A percentile compares a stretch with the other conserved stretches of the same genome.
Conservation (phyloP, 1,284 basidiomycete species). For the Xanthoconium separans region DNA sequence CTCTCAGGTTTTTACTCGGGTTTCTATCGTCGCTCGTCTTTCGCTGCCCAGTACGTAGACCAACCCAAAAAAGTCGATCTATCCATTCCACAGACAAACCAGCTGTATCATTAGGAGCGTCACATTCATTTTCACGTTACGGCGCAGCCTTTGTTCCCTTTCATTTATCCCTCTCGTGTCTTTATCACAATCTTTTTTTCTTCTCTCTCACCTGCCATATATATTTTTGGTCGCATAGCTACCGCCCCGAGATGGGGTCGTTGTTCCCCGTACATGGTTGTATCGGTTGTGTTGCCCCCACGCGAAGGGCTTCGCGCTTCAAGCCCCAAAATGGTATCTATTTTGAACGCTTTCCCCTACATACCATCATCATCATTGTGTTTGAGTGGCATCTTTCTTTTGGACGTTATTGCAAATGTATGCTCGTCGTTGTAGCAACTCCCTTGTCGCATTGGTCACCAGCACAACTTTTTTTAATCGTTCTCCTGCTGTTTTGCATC, state of each 20-base stretch:
- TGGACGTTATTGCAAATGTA: no score
- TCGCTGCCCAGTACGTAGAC: constrained; percentile 19
- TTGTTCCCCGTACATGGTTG: constrained; percentile 15
- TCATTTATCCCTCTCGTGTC: background rate
- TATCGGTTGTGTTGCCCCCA: constrained; percentile 24
- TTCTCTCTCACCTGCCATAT: constrained; percentile 27
- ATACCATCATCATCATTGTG: no score
- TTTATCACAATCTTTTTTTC: background rate
- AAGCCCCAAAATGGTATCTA: constrained; percentile 39
- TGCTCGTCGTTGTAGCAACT: no score
- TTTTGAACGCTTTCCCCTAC: background rate
- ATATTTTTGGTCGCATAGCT: constrained; percentile 32
- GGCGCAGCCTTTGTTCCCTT: background rate
- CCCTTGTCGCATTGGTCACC: no score
- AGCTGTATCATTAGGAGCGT: constrained; percentile 20
- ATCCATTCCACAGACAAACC: constrained; percentile 1
- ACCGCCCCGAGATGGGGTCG: constrained; percentile 7
- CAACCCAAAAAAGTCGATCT: constrained; percentile 5
- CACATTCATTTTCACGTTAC: constrained; percentile 6
- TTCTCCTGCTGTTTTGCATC: no score
- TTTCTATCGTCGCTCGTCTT: background rate
- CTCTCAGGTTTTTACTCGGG: constrained; percentile 12
- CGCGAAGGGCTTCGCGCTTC: constrained; percentile 50
- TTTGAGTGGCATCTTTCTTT: no score
- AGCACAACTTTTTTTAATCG: no score